phyloP scores from a whole-genome alignment of 768 basidiomycete species.

The Leucosporidium yakuticum region DNA sequence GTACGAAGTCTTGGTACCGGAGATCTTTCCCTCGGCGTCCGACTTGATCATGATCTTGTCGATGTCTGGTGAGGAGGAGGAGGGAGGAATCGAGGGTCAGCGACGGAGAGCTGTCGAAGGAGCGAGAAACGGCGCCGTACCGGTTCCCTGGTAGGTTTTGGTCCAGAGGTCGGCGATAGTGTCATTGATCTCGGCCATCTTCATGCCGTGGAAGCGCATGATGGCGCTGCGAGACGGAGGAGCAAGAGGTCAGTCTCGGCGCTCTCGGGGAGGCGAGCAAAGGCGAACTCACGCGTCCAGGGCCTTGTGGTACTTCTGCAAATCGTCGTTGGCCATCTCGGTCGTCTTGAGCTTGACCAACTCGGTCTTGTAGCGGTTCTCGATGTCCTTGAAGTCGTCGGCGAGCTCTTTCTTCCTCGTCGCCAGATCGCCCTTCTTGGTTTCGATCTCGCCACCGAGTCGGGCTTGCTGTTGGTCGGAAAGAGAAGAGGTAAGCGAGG shows the following conservation, averaged over 20 bases:
- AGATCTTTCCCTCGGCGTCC: conserved; percentile 77
- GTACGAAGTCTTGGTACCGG: conserved; percentile 69
- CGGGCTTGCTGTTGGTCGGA: conserved; percentile 54
- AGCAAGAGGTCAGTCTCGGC: conserved; percentile 31
- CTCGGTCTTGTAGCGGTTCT: conserved; percentile 80
- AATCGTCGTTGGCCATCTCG: conserved; percentile 92
- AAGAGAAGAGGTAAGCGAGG: neutral
- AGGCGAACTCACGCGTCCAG: conserved; percentile 72
- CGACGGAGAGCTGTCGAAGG: neutral
- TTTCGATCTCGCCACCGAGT: conserved; percentile 73
- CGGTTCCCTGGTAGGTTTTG: conserved; percentile 97
- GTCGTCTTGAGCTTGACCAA: conserved; percentile 96
- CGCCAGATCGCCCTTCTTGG: conserved; percentile 61
- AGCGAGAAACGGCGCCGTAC: conserved; percentile 48
- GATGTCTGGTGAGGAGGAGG: conserved; percentile 60
- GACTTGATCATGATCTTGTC: conserved; percentile 94
- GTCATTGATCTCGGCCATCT: conserved; percentile 99
- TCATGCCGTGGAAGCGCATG: conserved; percentile 94
- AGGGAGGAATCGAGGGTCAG: too few species aligned
- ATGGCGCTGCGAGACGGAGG: conserved; percentile 62
- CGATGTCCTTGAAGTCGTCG: conserved; percentile 77
- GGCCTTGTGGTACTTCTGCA: conserved; percentile 97
- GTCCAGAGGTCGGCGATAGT: conserved; percentile 97
- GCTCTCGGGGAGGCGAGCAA: neutral
- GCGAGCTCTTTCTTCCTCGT: conserved; percentile 60